phyloP scores from a whole-genome alignment of 495 filamentous ascomycete genomes.

The Podospora didyma region DNA sequence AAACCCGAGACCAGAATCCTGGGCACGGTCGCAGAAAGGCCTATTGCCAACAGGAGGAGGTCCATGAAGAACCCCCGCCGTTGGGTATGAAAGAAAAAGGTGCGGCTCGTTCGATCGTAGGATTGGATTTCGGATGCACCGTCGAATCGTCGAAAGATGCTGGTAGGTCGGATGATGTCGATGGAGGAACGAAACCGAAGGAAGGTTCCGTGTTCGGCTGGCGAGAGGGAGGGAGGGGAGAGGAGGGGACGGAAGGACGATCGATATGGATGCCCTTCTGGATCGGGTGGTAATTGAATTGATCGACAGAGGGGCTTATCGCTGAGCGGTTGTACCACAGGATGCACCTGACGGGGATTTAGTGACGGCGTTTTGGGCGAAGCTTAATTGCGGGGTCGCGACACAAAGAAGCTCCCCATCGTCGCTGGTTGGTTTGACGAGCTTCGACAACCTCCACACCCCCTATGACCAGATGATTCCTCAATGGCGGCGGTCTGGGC shows the following conservation, averaged over 20 bases:
- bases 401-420: slow-evolving; percentile 26
- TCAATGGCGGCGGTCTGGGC: background rate
- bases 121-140: no score
- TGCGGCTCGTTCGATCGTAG: no score
- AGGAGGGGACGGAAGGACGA: slow-evolving; percentile 1
- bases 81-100: background rate
- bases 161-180: background rate
- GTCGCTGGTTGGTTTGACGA: slow-evolving; percentile 21
- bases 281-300: slow-evolving; percentile 18
- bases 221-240: background rate
- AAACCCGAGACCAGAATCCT: slow-evolving; percentile 46
- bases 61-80: slow-evolving; percentile 53
- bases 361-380: slow-evolving; percentile 18
- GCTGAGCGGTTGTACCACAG: slow-evolving; percentile 18
- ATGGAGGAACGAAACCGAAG: background rate
- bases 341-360: slow-evolving; percentile 4
- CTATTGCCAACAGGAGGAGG: slow-evolving; percentile 48
- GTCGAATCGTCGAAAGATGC: background rate
- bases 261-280: slow-evolving; percentile 9
- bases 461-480: slow-evolving; percentile 9
- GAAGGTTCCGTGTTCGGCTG: background rate
- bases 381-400: slow-evolving; percentile 32
- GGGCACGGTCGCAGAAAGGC: slow-evolving; percentile 56
- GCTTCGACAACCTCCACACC: slow-evolving; percentile 12
- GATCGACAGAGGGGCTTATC: slow-evolving; percentile 12